Conservation (phyloP, 2,329 filamentous ascomycete species). For the Penicillium concentricum region DNA sequence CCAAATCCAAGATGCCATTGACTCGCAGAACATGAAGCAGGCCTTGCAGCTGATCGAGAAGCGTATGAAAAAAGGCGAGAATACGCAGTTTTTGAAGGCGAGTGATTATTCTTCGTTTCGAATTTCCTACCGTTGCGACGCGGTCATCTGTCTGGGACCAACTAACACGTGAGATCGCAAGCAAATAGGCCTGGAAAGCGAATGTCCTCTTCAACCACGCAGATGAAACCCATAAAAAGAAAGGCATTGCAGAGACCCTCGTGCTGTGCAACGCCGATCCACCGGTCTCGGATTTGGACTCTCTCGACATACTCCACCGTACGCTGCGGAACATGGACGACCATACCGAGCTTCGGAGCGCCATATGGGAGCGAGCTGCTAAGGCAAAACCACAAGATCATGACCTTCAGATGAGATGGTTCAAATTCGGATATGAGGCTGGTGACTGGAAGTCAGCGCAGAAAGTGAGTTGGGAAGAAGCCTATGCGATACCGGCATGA, state of each 20-base stretch:
- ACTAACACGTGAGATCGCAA: not conserved
- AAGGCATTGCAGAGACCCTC: constrained; percentile 45
- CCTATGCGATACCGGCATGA: not conserved
- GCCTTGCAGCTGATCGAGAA: constrained; percentile 52
- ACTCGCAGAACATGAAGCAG: constrained; percentile 50
- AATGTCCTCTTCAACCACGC: constrained; percentile 42
- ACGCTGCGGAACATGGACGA: constrained; percentile 39
- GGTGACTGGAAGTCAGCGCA: constrained; percentile 50
- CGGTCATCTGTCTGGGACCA: not conserved
- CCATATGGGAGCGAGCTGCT: constrained; percentile 49
- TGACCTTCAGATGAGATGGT: constrained; percentile 48
- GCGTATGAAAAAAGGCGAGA: constrained; percentile 56
- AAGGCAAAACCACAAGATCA: constrained; percentile 45
- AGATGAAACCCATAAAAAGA: constrained; percentile 43
- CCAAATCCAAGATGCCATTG: constrained; percentile 51
- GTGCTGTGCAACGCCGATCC: constrained; percentile 44
- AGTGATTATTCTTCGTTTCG: constrained; percentile 8
- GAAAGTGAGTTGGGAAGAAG: constrained; percentile 41
- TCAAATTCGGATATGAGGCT: constrained; percentile 41
- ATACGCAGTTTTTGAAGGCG: constrained; percentile 43
- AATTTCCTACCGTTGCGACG: not conserved
- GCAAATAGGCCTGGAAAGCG: constrained; percentile 44
- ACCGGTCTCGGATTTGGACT: constrained; percentile 46
- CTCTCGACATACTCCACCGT: constrained; percentile 44
- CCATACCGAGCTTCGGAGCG: constrained; percentile 35